These are phyloP conservation scores for Globisporangium viniferum DNA, from an alignment of 352 stramenopile genomes.

Conservation along the genomic window DNA sequence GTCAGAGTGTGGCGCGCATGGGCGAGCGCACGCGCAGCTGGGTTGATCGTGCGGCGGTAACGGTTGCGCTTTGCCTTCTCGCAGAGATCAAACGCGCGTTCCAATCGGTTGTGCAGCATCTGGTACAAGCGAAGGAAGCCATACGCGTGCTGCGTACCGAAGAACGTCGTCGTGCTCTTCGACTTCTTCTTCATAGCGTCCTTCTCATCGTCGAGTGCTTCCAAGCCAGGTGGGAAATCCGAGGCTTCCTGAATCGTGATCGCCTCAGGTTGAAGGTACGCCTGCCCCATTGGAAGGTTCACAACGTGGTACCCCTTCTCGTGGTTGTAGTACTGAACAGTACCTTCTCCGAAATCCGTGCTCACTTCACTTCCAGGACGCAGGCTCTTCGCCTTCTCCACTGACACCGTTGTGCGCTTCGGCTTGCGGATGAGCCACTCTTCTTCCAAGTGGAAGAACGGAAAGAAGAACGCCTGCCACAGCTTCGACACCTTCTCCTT, in stretches of 20 bases:
- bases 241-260: constrained; percentile 75
- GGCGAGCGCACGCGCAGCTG: constrained; percentile 70
- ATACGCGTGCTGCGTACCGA: constrained; percentile 84
- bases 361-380: constrained; percentile 68
- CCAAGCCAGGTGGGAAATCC: constrained; percentile 71
- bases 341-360: constrained; percentile 82
- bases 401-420: constrained; percentile 56
- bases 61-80: constrained; percentile 86
- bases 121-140: constrained; percentile 89
- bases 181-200: constrained; percentile 40
- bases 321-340: constrained; percentile 69
- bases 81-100: constrained; percentile 77
- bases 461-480: constrained; percentile 83
- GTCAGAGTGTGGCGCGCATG: constrained; percentile 61
- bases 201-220: constrained; percentile 55
- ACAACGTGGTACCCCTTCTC: constrained; percentile 63
- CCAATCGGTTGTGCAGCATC: constrained; percentile 82
- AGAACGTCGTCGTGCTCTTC: constrained; percentile 57
- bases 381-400: constrained; percentile 65
- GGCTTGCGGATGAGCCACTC: constrained; percentile 81
- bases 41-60: constrained; percentile 85
- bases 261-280: constrained; percentile 70
- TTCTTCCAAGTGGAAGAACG: constrained; percentile 81
- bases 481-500: constrained; percentile 86
- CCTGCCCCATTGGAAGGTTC: constrained; percentile 59